Base-by-base conservation (phyloP, 805 yeast genomes). In the Candida peoriensis region DNA sequence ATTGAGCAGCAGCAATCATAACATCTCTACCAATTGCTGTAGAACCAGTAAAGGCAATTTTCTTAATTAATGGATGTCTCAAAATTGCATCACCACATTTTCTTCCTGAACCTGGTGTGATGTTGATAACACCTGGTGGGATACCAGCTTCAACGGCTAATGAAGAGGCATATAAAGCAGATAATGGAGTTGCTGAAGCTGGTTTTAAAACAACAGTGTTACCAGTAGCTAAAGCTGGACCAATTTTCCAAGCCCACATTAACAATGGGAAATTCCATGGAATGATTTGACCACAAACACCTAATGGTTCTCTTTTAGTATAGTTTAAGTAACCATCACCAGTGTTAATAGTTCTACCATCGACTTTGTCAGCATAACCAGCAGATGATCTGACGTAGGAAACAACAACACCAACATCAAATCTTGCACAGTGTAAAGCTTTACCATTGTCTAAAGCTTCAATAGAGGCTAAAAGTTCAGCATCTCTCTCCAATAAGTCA, bases 191-290 rank as follows among this genome's bases (percentile, higher is more conserved):
- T 33, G 75, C 65, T 54, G 76, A 81, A 37, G 84, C 77, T 27
- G 83, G 70, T 57, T 78, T 78, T 54, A 78, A 63, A 36, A 78
- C 75, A 47, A 75, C 63, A 33, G 81, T 68, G 62, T 77, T 76
- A 58, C 82, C 82, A 39, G 83, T 73, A 40, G 78, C 81, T 47
- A 77, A 61, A 45, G 80, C 81, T 30, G 85, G 83, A 43, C 78
- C 82, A 40, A 76, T 63, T 52, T 78, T 78, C 84, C 85, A 78
- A 24, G 79, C 62, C 60, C 76, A 72, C 70, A 79, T 78, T 53
- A 77, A 67, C 52, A 78, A 64, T 46, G 85, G 84, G 68, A 77
- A 78, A 57, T 78, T 78, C 85, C 84, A 78, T 48, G 85, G 83
- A 48, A 78, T 77, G 44, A 78, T 71, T 58, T 78, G 82, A 39